Percentiles rank a stretch among this genome's conserved stretches.
Conservation (phyloP, 768 basidiomycete genomes). For the Mycena leptocephala region DNA sequence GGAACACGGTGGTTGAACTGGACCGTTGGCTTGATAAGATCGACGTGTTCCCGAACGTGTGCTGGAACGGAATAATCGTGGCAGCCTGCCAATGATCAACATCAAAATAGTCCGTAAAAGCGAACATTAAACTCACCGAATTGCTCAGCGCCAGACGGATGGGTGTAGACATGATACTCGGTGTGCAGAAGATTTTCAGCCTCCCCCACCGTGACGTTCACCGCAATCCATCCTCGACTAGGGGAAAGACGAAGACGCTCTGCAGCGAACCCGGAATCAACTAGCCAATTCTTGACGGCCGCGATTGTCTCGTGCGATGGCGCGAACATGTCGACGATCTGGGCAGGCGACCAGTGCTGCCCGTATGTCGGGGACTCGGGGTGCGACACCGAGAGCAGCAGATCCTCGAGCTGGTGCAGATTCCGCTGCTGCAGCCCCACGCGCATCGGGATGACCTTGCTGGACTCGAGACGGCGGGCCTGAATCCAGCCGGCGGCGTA, state of each 20-base stretch:
- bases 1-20: constrained; percentile 53
- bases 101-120: neutral
- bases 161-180: constrained; percentile 59
- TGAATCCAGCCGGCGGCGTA: constrained; percentile 45
- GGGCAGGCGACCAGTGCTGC: constrained; percentile 59
- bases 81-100: constrained; percentile 45
- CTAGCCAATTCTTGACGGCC: constrained; percentile 59
- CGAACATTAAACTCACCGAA: constrained; percentile 47
- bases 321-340: constrained; percentile 60
- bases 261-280: constrained; percentile 51
- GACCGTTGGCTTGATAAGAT: constrained; percentile 62
- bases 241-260: constrained; percentile 51
- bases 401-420: constrained; percentile 55
- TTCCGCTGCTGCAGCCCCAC: constrained; percentile 63
- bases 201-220: constrained; percentile 59
- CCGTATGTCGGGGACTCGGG: constrained; percentile 63
- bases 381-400: constrained; percentile 60
- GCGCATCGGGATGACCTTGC: constrained; percentile 58
- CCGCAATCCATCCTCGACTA: constrained; percentile 58
- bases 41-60: constrained; percentile 55
- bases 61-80: constrained; percentile 59
- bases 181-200: constrained; percentile 61
- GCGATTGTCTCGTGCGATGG: constrained; percentile 55
- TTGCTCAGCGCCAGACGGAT: constrained; percentile 55
- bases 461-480: constrained; percentile 47